Evolutionary conservation across 805 yeast genomes (phyloP).

Genomic region (Metschnikowia reukaufii): DNA sequence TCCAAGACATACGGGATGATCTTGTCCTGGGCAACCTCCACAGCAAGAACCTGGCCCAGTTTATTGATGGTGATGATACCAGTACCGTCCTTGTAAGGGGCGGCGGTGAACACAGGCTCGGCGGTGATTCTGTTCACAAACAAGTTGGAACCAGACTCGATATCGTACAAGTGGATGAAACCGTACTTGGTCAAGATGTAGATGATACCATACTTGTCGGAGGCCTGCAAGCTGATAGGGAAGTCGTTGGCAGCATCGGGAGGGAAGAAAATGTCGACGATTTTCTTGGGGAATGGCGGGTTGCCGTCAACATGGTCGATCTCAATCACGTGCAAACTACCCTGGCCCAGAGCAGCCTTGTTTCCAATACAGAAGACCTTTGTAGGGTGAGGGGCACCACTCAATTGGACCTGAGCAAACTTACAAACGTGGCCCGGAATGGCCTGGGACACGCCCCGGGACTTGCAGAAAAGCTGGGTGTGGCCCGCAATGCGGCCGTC

Average conservation of each 20-base stretch:
- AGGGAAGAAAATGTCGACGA: slow-evolving; percentile 93
- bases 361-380: slow-evolving; percentile 93
- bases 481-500: slow-evolving; percentile 94
- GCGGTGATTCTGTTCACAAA: slow-evolving; percentile 96
- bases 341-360: slow-evolving; percentile 70
- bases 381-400: slow-evolving; percentile 70
- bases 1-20: slow-evolving; percentile 87
- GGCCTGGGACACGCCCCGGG: slow-evolving; percentile 91
- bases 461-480: slow-evolving; percentile 86
- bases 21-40: slow-evolving; percentile 80
- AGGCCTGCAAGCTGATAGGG: slow-evolving; percentile 89
- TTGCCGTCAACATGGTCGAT: slow-evolving; percentile 88
- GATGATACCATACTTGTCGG: slow-evolving; percentile 80
- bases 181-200: slow-evolving; percentile 94
- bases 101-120: slow-evolving; percentile 90
- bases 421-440: slow-evolving; percentile 97
- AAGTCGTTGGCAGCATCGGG: slow-evolving; percentile 95
- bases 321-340: slow-evolving; percentile 85
- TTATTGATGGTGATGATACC: slow-evolving; percentile 95
- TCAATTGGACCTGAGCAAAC: slow-evolving; percentile 74
- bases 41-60: slow-evolving; percentile 91
- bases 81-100: slow-evolving; percentile 64
- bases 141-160: slow-evolving; percentile 87
- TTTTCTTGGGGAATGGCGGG: slow-evolving; percentile 85
- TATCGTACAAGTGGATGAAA: slow-evolving; percentile 91